Percentiles rank a stretch among this genome's conserved stretches.
phyloP scores from a whole-genome alignment of 768 basidiomycete genomes.

The Podaxis pistillaris region DNA sequence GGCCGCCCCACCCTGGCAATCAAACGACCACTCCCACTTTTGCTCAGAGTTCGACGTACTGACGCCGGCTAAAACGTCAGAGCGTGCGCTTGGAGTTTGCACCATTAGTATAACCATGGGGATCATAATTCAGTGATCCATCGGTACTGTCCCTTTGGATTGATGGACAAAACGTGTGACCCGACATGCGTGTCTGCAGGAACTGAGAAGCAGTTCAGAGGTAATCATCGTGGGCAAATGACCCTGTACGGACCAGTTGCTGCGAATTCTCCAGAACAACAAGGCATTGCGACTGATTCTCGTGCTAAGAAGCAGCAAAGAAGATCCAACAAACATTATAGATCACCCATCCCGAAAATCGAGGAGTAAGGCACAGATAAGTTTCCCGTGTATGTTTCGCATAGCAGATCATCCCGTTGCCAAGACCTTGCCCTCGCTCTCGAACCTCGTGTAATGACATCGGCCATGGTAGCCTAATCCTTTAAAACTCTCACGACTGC shows the following conservation, averaged over 20 bases:
- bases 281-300: neutral
- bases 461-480: neutral
- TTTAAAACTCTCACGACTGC: neutral
- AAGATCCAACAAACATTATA: neutral
- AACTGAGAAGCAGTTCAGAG: neutral
- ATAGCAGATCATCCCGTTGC: neutral
- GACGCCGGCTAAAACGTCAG: neutral
- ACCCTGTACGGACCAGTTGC: neutral
- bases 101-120: neutral
- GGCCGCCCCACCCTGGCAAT: neutral
- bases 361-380: neutral
- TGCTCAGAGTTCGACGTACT: neutral
- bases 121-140: neutral
- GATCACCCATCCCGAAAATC: neutral
- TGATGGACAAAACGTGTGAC: neutral
- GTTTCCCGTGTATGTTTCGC: neutral
- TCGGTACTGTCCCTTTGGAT: neutral
- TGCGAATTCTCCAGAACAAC: too few relatives aligned
- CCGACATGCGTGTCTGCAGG: neutral
- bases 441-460: neutral
- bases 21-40: neutral
- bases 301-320: neutral
- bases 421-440: neutral
- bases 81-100: neutral
- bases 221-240: neutral